These are phyloP conservation scores for Mortierella sp. DNA, from an alignment of 371 early-diverging fungal species.

Conservation along the genomic window DNA sequence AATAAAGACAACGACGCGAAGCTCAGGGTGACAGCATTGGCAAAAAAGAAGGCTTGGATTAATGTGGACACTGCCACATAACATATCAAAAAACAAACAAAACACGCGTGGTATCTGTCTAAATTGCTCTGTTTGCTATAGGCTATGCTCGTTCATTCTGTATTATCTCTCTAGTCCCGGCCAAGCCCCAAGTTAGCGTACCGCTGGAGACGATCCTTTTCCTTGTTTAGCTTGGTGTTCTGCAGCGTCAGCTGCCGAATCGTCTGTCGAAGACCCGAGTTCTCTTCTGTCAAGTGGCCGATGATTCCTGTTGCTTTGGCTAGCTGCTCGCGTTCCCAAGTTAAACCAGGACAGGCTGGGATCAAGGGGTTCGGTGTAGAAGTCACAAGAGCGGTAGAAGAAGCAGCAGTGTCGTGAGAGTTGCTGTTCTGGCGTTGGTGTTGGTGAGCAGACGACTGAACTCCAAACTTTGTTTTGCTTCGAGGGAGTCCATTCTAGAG, in stretches of 20 bases:
- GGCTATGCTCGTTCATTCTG: not conserved
- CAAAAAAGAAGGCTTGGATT: no score
- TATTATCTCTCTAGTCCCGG: conserved; percentile 13
- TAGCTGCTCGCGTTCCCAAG: conserved; percentile 55
- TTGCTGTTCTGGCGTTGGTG: not conserved
- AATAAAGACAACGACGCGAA: no score
- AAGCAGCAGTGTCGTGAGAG: not conserved
- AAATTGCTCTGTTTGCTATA: no score
- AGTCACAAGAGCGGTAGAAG: not conserved
- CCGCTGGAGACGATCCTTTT: conserved; percentile 45
- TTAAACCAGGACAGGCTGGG: conserved; percentile 45
- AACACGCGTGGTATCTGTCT: no score
- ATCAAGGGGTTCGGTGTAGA: not conserved
- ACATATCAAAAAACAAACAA: not conserved
- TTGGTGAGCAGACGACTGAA: not conserved
- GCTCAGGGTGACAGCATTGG: not conserved
- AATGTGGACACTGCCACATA: not conserved
- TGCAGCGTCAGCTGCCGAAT: conserved; percentile 42
- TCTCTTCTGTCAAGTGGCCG: conserved; percentile 60
- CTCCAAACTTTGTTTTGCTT: conserved; percentile 1
- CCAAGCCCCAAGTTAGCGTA: conserved; percentile 45
- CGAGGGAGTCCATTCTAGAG: conserved; percentile 4
- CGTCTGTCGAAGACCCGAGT: conserved; percentile 56
- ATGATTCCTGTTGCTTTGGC: conserved; percentile 56
- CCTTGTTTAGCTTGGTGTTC: conserved; percentile 46